A percentile compares a stretch with the other conserved stretches of the same genome.
These are phyloP conservation scores for Tritrichomonas foetus DNA, from an alignment of 208 protist genomes.

Conservation along the genomic window DNA sequence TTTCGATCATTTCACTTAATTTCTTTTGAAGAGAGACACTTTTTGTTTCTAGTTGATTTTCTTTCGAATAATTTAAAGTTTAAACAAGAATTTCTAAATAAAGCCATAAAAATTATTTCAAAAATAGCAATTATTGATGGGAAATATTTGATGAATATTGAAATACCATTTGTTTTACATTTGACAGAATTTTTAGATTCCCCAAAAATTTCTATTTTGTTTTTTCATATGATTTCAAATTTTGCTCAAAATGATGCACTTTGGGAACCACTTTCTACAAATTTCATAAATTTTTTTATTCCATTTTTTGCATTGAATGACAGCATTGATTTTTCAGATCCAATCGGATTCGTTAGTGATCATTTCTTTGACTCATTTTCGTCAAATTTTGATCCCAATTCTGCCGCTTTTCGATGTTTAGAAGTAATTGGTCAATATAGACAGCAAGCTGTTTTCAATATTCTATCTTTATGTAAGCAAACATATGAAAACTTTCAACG, in stretches of 20 bases:
- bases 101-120: too few relatives aligned
- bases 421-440: background rate
- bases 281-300: background rate
- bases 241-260: background rate
- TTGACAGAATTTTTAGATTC: background rate
- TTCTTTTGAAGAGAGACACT: too few relatives aligned
- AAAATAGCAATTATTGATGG: too few relatives aligned
- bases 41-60: too few relatives aligned
- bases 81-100: too few relatives aligned
- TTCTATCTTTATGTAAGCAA: background rate
- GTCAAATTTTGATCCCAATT: background rate
- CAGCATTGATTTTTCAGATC: background rate
- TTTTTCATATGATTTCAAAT: background rate
- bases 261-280: background rate
- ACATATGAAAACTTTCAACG: background rate
- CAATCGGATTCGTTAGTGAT: background rate
- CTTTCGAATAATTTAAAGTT: too few relatives aligned
- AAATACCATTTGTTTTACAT: too few relatives aligned
- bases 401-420: background rate
- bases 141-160: too few relatives aligned
- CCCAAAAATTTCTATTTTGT: background rate
- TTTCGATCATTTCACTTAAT: too few relatives aligned
- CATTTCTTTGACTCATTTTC: background rate
- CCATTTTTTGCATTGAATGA: background rate
- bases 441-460: background rate